Percentiles rank a stretch among this genome's conserved stretches.
These are phyloP conservation scores for Ormosia emarginata DNA, from an alignment of 306 rosid species.

Conservation along the genomic window DNA sequence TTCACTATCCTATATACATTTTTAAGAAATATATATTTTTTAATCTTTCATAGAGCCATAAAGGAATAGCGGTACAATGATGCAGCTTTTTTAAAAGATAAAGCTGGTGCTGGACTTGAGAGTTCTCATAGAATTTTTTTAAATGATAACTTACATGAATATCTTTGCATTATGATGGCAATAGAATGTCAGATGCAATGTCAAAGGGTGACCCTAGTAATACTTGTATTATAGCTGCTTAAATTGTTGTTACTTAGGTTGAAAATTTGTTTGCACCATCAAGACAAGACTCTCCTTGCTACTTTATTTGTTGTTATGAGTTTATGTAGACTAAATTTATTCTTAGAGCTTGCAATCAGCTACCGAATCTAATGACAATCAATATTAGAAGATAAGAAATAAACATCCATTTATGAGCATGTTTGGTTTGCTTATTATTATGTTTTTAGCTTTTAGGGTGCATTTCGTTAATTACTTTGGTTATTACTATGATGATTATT, in stretches of 20 bases:
- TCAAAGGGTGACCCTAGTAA: conserved; percentile 4
- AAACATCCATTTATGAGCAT: neutral
- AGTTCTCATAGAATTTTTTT: conserved; percentile 36
- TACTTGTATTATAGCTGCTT: neutral
- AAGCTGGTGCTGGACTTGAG: conserved; percentile 93
- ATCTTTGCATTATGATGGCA: conserved; percentile 2
- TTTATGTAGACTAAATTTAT: neutral
- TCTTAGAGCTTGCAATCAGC: conserved; percentile 26
- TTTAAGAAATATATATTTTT: neutral
- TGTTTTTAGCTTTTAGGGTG: conserved; percentile 1
- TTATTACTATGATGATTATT: neutral
- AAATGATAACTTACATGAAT: neutral
- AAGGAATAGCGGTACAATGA: conserved; percentile 70
- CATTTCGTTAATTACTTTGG: conserved; percentile 10
- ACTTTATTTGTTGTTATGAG: neutral
- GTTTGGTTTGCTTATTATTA: neutral
- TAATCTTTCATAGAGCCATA: conserved; percentile 63
- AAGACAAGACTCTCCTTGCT: neutral
- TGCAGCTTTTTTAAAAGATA: conserved; percentile 73
- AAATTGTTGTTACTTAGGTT: conserved; percentile 8
- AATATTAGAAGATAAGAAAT: neutral
- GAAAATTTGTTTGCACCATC: conserved; percentile 5
- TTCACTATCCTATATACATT: neutral
- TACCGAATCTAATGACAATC: neutral
- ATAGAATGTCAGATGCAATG: too few relatives aligned